phyloP scores from a whole-genome alignment of 352 stramenopile species.

The Phytophthora crassamura region DNA sequence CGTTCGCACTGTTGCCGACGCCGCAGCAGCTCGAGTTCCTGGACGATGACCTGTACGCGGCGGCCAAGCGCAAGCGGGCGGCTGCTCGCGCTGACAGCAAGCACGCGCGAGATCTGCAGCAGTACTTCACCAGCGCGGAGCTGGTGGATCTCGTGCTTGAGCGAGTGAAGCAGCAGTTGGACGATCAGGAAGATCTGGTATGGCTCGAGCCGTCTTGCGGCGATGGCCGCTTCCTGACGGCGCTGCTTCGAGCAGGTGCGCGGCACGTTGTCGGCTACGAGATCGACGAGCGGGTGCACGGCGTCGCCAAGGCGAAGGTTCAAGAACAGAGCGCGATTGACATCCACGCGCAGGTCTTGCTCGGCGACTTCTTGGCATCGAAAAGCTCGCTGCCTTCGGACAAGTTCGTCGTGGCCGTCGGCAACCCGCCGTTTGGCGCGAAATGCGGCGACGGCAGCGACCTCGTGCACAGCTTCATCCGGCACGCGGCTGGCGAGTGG shows the following conservation, averaged over 20 bases:
- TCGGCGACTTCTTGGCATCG: slow-evolving; percentile 65
- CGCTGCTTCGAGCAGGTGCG: slow-evolving; percentile 49
- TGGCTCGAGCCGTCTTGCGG: slow-evolving; percentile 84
- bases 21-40: slow-evolving; percentile 51
- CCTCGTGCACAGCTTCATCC: slow-evolving; percentile 63
- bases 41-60: slow-evolving; percentile 55
- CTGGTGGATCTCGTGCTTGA: slow-evolving; percentile 53
- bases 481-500: slow-evolving; percentile 58
- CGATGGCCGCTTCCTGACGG: slow-evolving; percentile 60
- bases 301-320: slow-evolving; percentile 24
- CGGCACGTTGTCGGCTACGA: slow-evolving; percentile 62
- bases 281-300: slow-evolving; percentile 50
- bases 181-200: slow-evolving; percentile 29
- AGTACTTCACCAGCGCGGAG: slow-evolving; percentile 70
- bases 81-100: slow-evolving; percentile 35
- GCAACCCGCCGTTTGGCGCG: slow-evolving; percentile 75
- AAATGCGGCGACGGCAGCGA: slow-evolving; percentile 39
- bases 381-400: slow-evolving; percentile 13
- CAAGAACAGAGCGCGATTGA: background rate
- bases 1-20: slow-evolving; percentile 37
- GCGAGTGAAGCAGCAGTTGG: slow-evolving; percentile 27
- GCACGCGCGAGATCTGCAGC: slow-evolving; percentile 63
- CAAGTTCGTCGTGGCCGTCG: slow-evolving; percentile 53
- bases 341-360: slow-evolving; percentile 28
- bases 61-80: slow-evolving; percentile 33